Evolutionary conservation across 768 basidiomycete species (phyloP).

Genomic region (Suillus subalutaceus): DNA sequence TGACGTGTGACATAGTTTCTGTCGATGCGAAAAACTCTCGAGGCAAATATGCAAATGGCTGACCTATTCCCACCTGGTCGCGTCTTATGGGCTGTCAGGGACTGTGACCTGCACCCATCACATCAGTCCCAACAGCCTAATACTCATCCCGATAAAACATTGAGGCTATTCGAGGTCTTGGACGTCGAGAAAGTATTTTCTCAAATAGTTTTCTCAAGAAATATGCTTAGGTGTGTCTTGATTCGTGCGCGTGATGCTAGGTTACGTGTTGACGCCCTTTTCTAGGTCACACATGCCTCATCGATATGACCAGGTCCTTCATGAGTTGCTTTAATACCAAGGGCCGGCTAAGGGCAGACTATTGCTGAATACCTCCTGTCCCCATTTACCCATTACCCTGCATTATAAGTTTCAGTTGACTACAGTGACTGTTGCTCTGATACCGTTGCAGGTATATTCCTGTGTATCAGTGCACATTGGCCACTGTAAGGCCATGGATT

Average conservation of each 20-base stretch:
- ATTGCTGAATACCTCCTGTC: neutral
- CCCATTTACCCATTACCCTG: neutral
- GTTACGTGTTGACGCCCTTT: neutral
- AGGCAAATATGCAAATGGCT: constrained; percentile 79
- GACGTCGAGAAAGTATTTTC: constrained; percentile 78
- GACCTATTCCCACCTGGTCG: constrained; percentile 78
- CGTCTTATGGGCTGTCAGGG: constrained; percentile 78
- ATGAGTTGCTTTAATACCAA: constrained; percentile 57
- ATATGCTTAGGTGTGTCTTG: constrained; percentile 72
- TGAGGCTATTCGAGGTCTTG: constrained; percentile 73
- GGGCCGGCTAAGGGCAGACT: neutral
- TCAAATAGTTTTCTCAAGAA: constrained; percentile 79
- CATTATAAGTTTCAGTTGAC: neutral
- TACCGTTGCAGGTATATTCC: neutral
- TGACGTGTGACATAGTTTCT: constrained; percentile 55
- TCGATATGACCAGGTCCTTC: constrained; percentile 75
- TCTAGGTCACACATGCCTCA: constrained; percentile 76
- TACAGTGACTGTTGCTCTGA: neutral
- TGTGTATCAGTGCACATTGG: neutral
- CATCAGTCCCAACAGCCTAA: constrained; percentile 38
- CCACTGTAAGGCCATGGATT: neutral
- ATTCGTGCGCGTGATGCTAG: constrained; percentile 7
- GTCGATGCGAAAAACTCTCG: constrained; percentile 78
- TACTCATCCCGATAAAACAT: constrained; percentile 23
- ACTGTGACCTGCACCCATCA: constrained; percentile 66